Base-by-base conservation (phyloP, 805 yeast species). In the Candida chauliodis region DNA sequence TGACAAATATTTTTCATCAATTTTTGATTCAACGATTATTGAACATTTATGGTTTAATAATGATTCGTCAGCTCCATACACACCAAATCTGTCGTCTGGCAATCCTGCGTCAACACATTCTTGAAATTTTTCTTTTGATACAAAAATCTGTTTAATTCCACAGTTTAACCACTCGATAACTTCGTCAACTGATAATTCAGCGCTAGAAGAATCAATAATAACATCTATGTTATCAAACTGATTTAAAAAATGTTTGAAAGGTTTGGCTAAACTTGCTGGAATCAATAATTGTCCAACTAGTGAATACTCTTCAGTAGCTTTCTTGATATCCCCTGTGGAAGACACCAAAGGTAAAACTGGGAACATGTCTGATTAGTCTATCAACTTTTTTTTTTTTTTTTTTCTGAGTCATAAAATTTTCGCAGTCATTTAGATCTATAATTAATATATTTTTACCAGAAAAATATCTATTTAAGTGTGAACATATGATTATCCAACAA, bases 161-260 rank as follows among this genome's bases (percentile, higher is more conserved):
- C 65, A 66, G 51, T 85, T 84, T 41, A 85, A 67, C 26, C 83
- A 53, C 7, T 65, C 73, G 27, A 80, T 63, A 14, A 69, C 52
- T 13, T 55, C 56, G 41, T 80, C 83, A 28, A 68, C 65, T 19
- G 63, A 56, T 24, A 65, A 57, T 5, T 41, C 34, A 4, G 38
- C 29, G 4, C 36, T 39, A 2, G 55, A 43, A 17, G 61, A 61
- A 44, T 64, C 70, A 16, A 67, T 58, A 24, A 48, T 45, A 14
- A 68, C 51, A 23, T 53, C 53, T 24, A 62, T 46, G 21, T 51
- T 49, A 5, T 72, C 71, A 43, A 55, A 63, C 14, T 48, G 51
- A 36, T 50, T 47, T 24, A 62, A 48, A 25, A 53, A 63, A 42
- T 59, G 61, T 45, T 68, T 68, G 4, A 56, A 46, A 6, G 37